phyloP scores from a whole-genome alignment of 306 rosid genomes.

The Castanea crenata region DNA sequence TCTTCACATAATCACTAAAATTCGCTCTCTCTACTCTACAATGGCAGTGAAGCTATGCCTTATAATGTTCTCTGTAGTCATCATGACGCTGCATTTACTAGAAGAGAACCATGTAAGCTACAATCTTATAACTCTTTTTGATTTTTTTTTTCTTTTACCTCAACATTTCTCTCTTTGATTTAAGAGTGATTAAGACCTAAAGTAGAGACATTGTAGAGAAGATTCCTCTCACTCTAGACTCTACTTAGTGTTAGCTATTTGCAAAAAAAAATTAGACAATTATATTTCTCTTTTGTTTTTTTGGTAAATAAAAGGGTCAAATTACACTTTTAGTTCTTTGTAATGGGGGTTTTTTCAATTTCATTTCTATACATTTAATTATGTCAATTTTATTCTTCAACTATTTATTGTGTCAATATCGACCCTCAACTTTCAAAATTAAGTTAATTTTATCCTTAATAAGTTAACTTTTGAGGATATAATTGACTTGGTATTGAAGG shows the following conservation, averaged over 20 bases:
- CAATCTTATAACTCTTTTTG: not conserved
- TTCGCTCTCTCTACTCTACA: not conserved
- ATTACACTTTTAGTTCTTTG: no score
- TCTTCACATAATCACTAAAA: not conserved
- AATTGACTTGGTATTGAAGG: no score
- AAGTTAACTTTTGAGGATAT: no score
- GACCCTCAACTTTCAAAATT: no score
- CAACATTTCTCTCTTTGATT: not conserved
- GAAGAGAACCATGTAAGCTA: constrained; percentile 47
- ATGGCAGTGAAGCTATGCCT: constrained; percentile 31
- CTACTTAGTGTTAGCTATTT: not conserved
- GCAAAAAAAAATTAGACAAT: not conserved
- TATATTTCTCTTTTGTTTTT: not conserved
- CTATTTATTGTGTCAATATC: no score
- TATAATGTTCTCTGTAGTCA: not conserved
- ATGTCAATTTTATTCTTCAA: no score
- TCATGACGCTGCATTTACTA: constrained; percentile 26
- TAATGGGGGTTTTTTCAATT: no score
- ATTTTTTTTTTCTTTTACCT: not conserved
- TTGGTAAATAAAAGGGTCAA: no score
- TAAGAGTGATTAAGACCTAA: not conserved
- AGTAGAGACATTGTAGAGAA: not conserved
- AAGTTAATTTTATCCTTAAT: no score
- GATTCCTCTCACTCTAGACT: not conserved
- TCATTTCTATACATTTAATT: no score